Base-by-base conservation (phyloP, 208 protist species). In the Jaenimonas drosophilae region DNA sequence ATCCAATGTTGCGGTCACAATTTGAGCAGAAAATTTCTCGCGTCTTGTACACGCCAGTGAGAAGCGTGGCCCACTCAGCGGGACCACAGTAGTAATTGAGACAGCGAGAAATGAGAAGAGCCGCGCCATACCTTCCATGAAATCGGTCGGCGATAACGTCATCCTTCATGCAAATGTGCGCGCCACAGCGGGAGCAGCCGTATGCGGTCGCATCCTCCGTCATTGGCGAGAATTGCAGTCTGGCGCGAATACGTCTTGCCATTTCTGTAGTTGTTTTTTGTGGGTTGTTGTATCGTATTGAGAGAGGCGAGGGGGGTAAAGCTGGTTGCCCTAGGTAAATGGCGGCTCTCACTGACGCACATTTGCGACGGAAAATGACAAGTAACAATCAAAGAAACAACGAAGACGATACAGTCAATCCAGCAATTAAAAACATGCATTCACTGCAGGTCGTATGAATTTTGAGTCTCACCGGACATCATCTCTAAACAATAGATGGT, bases 1-100 rank as follows among this genome's bases (percentile, higher is more conserved):
- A 90, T 9, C 81, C 81, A 27, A 90, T 36, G 49, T 86, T 79
- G 21, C 65, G 53, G 49, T 90, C 81, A 30, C 81, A 90, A 45
- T 52, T 66, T 16, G 65, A 36, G 44, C 81, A 90, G 49, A 86
- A 90, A 25, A 83, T 62, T 42, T 90, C 76, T 9, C 81, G 71
- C 29, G 86, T 76, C 34, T 81, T 80, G 46, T 90, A 76, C 19
- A 59, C 51, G 0, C 81, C 81, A 6, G 81, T 90, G 71, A 86
- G 75, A 6, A 90, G 59, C 49, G 75, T 64, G 49, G 85, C 86
- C 55, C 81, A 64, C 44, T 90, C 81, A 37, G 76, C 70, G 5
- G 68, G 70, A 0, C 81, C 76, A 39, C 60, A 75, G 58, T 86
- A 90, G 9, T 66, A 65, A 51, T 90, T 90, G 36, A 71, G 64